Evolutionary conservation across 2,329 filamentous ascomycete genomes (phyloP).

Genomic region (Hirsutella minnesotensis): DNA sequence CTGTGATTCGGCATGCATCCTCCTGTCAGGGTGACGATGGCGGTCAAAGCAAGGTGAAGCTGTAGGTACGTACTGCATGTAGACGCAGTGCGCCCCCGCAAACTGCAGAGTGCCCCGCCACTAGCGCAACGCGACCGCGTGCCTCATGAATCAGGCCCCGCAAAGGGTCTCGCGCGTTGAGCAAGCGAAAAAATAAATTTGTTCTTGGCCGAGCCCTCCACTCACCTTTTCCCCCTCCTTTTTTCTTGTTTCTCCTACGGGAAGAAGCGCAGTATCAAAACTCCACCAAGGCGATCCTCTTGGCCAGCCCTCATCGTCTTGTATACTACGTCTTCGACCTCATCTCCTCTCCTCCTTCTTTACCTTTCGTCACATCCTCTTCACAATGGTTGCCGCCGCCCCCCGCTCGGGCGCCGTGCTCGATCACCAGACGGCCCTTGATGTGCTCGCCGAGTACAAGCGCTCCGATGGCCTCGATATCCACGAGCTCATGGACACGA

Average conservation of each 20-base stretch:
- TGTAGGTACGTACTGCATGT: background rate
- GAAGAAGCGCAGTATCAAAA: conserved; percentile 38
- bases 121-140: background rate
- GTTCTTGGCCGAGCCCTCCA: conserved; percentile 9
- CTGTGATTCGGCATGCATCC: too few species aligned
- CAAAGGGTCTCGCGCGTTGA: background rate
- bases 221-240: conserved; percentile 24
- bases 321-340: conserved; percentile 30
- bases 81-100: too few species aligned
- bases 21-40: too few species aligned
- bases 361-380: conserved; percentile 12
- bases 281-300: conserved; percentile 21
- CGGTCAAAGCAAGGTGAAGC: background rate
- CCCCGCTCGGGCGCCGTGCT: conserved; percentile 44
- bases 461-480: conserved; percentile 78
- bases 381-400: conserved; percentile 51
- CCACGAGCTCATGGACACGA: conserved; percentile 78
- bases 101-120: background rate
- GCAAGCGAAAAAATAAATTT: conserved; percentile 18
- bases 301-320: conserved; percentile 10
- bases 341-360: conserved; percentile 8
- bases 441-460: conserved; percentile 72
- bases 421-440: conserved; percentile 64
- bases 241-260: conserved; percentile 37
- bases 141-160: background rate